A percentile compares a stretch with the other conserved stretches of the same genome.
phyloP scores from a whole-genome alignment of 2,329 filamentous ascomycete genomes.

The Calonectria naviculata region DNA sequence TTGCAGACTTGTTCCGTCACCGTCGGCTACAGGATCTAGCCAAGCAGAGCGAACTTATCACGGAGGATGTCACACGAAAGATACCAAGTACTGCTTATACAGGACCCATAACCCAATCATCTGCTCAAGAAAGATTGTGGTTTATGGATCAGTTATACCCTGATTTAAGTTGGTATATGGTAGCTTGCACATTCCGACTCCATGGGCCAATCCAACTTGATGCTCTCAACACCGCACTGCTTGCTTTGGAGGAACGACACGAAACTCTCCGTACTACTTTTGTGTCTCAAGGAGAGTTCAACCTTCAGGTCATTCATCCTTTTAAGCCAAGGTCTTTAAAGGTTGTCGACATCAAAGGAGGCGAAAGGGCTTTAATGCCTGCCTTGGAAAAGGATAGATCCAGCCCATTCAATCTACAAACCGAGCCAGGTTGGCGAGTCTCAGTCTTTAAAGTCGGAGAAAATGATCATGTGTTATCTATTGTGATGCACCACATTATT shows the following conservation, averaged over 20 bases:
- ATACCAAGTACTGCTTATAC: neutral
- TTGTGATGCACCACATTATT: neutral
- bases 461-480: neutral
- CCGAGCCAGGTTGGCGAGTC: neutral
- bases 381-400: neutral
- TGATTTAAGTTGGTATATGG: neutral
- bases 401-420: neutral
- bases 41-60: neutral
- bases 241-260: neutral
- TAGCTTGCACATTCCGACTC: neutral
- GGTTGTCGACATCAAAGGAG: neutral
- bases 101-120: neutral
- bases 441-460: neutral
- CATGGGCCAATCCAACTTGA: neutral
- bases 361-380: neutral
- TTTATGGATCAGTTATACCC: neutral
- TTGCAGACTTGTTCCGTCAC: constrained; percentile 26
- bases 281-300: neutral
- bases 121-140: neutral
- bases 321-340: neutral
- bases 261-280: neutral
- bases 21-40: neutral
- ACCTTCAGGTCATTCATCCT: neutral
- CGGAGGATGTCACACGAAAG: neutral
- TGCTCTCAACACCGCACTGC: neutral